Conservation (phyloP, 2,329 filamentous ascomycete genomes). For the Sarocladium strictum region DNA sequence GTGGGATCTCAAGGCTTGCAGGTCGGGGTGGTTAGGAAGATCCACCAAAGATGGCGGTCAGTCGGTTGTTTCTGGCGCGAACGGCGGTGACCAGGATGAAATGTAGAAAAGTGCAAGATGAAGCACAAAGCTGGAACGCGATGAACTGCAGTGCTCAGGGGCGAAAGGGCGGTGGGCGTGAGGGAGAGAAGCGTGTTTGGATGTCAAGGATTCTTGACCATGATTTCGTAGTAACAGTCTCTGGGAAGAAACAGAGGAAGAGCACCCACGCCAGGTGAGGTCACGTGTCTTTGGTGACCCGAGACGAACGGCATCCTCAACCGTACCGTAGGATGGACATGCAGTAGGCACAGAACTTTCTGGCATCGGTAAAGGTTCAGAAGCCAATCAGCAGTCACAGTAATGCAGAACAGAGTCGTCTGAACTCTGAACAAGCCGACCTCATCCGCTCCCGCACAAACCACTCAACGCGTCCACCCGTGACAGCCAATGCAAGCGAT, state of each 20-base stretch:
- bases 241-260: too few relatives aligned
- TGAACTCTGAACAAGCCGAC: too few relatives aligned
- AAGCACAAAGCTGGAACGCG: conserved; percentile 2
- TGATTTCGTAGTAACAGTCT: too few relatives aligned
- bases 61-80: background rate
- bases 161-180: background rate
- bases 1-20: conserved; percentile 6
- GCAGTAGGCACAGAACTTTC: background rate
- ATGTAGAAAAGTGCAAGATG: background rate
- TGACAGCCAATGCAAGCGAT: background rate
- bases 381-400: background rate
- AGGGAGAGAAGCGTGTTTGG: background rate
- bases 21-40: background rate
- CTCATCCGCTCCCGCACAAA: conserved; percentile 3
- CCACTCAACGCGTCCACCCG: conserved; percentile 9
- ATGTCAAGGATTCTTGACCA: too few relatives aligned
- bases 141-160: background rate
- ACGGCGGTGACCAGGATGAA: conserved; percentile 1
- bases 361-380: background rate
- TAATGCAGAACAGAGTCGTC: background rate
- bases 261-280: too few relatives aligned
- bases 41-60: conserved; percentile 8
- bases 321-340: background rate
- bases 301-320: too few relatives aligned
- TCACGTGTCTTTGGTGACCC: too few relatives aligned